Percentiles rank a stretch among this genome's conserved stretches.
These are phyloP conservation scores for Eremomyces bilateralis DNA, from an alignment of 495 filamentous ascomycete species.

Conservation along the genomic window DNA sequence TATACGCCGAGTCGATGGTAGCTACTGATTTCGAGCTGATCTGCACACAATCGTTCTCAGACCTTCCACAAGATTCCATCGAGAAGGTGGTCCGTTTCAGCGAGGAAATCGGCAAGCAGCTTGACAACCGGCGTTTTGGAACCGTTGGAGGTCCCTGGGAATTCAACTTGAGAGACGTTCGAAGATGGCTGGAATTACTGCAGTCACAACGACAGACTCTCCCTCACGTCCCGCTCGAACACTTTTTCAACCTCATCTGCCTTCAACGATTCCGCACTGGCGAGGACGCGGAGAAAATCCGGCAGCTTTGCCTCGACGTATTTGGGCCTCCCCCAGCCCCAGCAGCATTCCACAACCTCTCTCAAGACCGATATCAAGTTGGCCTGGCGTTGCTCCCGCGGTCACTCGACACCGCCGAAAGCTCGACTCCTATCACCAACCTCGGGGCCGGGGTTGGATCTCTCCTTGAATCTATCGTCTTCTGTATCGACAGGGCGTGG, in stretches of 20 bases:
- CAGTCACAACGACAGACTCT: conserved; percentile 32
- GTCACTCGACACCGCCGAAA: too few relatives aligned
- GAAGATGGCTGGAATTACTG: conserved; percentile 68
- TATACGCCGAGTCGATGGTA: conserved; percentile 78
- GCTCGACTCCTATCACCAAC: conserved; percentile 25
- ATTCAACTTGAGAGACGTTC: conserved; percentile 82
- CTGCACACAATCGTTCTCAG: conserved; percentile 52
- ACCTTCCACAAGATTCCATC: conserved; percentile 30
- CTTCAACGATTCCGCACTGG: conserved; percentile 65
- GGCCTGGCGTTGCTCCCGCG: conserved; percentile 44
- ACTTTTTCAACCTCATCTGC: conserved; percentile 68
- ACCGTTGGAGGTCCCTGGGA: conserved; percentile 85
- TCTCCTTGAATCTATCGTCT: conserved; percentile 57
- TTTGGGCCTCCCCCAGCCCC: too few relatives aligned
- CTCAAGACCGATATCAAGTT: conserved; percentile 48
- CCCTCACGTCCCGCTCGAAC: conserved; percentile 27
- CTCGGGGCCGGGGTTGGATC: conserved; percentile 12
- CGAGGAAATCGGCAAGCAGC: conserved; percentile 37
- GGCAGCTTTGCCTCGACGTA: conserved; percentile 32
- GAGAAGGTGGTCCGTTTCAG: conserved; percentile 57
- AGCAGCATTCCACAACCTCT: conserved; percentile 44
- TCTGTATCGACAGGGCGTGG: conserved; percentile 67
- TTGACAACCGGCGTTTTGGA: conserved; percentile 50
- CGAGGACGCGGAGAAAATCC: conserved; percentile 48
- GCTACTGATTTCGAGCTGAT: conserved; percentile 64